A percentile compares a stretch with the other conserved stretches of the same genome.
Evolutionary conservation across 2,329 filamentous ascomycete genomes (phyloP).

Genomic region (Sclerotinia trifoliorum): DNA sequence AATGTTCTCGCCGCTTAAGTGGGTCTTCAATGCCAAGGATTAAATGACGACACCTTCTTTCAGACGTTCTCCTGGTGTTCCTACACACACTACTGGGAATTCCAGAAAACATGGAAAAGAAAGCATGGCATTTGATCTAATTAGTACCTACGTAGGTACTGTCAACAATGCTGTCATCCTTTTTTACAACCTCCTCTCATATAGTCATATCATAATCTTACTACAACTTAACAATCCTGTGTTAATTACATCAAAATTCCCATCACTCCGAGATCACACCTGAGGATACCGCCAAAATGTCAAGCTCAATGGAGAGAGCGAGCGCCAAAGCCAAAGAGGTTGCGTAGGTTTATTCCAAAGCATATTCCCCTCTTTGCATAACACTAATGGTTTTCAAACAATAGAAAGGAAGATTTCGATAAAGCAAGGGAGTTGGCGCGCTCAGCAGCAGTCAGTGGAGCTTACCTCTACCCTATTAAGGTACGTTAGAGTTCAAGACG

Average conservation of each 20-base stretch:
- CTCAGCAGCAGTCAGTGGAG: conserved; percentile 70
- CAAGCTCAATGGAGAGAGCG: conserved; percentile 35
- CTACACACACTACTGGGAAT: background rate
- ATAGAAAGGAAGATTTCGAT: conserved; percentile 67
- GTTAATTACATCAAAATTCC: too few relatives aligned
- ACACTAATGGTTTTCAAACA: conserved; percentile 23
- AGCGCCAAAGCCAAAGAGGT: conserved; percentile 39
- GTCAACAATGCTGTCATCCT: background rate
- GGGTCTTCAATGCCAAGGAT: background rate
- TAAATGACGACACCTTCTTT: conserved; percentile 4
- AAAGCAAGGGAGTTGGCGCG: conserved; percentile 62
- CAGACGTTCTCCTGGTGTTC: too few relatives aligned
- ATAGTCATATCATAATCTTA: too few relatives aligned
- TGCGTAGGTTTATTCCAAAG: conserved; percentile 34
- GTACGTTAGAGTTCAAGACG: conserved; percentile 38
- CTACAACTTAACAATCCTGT: background rate
- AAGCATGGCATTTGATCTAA: conserved; percentile 5
- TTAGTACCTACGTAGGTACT: background rate
- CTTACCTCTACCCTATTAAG: conserved; percentile 85
- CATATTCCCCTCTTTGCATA: background rate
- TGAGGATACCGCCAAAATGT: conserved; percentile 26
- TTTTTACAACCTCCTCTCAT: background rate
- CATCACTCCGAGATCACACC: background rate
- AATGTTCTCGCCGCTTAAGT: background rate
- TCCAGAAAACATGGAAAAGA: background rate